Base-by-base conservation (phyloP, 2,329 filamentous ascomycete species). In the Aspergillus carbonarius region DNA sequence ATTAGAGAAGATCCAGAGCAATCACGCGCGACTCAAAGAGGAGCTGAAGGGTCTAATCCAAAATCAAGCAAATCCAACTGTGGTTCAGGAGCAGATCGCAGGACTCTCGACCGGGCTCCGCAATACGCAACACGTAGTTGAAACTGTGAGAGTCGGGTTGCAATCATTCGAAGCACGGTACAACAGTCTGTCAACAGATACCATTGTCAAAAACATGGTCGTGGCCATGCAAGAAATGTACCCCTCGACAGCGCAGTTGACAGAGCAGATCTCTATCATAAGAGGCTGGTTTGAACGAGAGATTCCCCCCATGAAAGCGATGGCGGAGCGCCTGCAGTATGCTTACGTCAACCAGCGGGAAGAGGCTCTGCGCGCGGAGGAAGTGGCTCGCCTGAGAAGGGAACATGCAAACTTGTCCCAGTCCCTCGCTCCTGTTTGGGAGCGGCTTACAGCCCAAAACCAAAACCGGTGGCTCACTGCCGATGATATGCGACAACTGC, bases 91-190 rank as follows among this genome's bases (percentile, higher is more conserved):
- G 17, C 35, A 54, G 34, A 37, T 66, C 13, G 37, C 23, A 13
- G 46, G 32, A n/a, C 46, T 59, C 17, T 54, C 54, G 6, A 34
- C 10, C 6, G 39, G 49, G 3, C 27, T 66, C 9, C 18, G 50
- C 32, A 58, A 15, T n/a, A 42, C 55, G 34, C 54, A 59, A n/a
- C 42, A 57, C 8, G 17, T 20, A 3, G 13, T 65, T 1, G 60
- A 66, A 3, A 64, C 58, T 15, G n/a, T 73, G 3, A 59, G 51
- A 6, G 61, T 63, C 18, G 67, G 64, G n/a, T 35, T 76, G 20
- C 66, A 69, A 30, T 77, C 74, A 0, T 63, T 87, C 7, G 78
- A 83, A 64, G 56, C 60, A 0, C 82, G 82, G 60, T 84, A 78
- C 59, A 79, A 78, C 56, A 83, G 82, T 61, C 68, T 87, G 7